Base-by-base conservation (phyloP, 768 basidiomycete species). In the Lactarius pseudohatsudake region DNA sequence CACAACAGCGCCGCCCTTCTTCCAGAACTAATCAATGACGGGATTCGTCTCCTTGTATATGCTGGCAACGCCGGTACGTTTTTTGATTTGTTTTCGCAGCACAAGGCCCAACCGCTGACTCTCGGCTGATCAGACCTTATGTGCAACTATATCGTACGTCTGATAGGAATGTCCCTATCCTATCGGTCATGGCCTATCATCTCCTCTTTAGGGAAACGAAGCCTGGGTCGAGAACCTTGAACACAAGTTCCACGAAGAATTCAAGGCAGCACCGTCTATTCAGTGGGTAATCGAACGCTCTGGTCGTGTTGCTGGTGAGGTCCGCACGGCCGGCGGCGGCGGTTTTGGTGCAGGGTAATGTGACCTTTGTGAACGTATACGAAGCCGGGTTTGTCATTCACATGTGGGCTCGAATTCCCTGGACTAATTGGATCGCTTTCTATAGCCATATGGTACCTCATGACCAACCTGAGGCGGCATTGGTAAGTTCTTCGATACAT, bases 401-500 rank as follows among this genome's bases (percentile, higher is more conserved):
- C 8, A 26, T 38, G 45, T 41, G 11, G 16, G 18, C n/a, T 36
- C 11, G 26, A 11, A 5, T 59, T 45, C 9, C 34, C 64, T 53
- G 16, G 22, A 41, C 57, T 62, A 43, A 61, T 57, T 4, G 13
- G 34, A 9, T 54, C 22, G 32, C 32, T 47, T 55, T 68, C 67
- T 65, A 7, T 71, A 92, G 91, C 41, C 92, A 94, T 74, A 91
- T 94, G 93, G 92, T 92, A 9, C 94, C 94, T 5, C 88, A 83
- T 73, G 93, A 98, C 76, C 93, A 96, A 73, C 90, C 94, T 1
- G 90, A 92, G 72, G 94, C 88, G 47, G 86, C 94, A 55, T 78
- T 94, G 74, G 93, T 89, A 72, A 58, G 87, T 74, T 36, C 45
- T 56, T 73, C 59, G 32, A 28, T n/a, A 50, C 61, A 16, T 30